These are phyloP conservation scores for Fusarium pseudograminearum DNA, from an alignment of 2,329 filamentous ascomycete genomes.

Conservation along the genomic window DNA sequence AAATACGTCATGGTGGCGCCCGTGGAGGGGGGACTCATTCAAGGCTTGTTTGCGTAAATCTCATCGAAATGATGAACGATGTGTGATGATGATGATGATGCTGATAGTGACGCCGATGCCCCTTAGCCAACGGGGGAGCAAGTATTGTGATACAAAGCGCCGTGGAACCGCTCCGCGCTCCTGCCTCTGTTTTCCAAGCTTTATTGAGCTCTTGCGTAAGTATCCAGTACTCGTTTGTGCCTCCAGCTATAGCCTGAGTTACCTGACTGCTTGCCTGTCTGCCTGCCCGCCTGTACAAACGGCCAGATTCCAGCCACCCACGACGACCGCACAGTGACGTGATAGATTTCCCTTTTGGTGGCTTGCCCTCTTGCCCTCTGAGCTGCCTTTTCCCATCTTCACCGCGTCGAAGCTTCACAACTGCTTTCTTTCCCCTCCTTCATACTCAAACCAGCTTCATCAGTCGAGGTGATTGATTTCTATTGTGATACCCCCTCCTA, in stretches of 20 bases:
- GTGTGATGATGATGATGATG: slow-evolving; percentile 38
- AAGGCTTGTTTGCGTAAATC: slow-evolving; percentile 36
- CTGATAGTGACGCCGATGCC: slow-evolving; percentile 40
- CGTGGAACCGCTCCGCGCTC: slow-evolving; percentile 22
- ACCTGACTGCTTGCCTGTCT: background rate
- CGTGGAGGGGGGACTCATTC: slow-evolving; percentile 27
- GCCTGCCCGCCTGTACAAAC: background rate
- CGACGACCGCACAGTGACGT: slow-evolving; percentile 46
- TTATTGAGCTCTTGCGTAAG: slow-evolving; percentile 32
- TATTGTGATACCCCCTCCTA: slow-evolving; percentile 15
- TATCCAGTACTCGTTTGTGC: slow-evolving; percentile 23
- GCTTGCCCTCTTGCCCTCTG: slow-evolving; percentile 33
- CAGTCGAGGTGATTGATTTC: slow-evolving; percentile 13
- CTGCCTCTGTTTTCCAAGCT: slow-evolving; percentile 7
- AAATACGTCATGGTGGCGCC: slow-evolving; percentile 46
- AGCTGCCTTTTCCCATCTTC: slow-evolving; percentile 22
- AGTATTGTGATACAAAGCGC: slow-evolving; percentile 15
- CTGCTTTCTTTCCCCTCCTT: slow-evolving; percentile 21
- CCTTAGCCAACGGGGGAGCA: slow-evolving; percentile 11
- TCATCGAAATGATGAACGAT: slow-evolving; percentile 44
- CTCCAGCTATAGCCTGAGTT: slow-evolving; percentile 1
- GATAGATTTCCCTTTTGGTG: slow-evolving; percentile 43
- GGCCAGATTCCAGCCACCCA: slow-evolving; percentile 42
- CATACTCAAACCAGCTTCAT: slow-evolving; percentile 7
- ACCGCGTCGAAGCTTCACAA: slow-evolving; percentile 15